A percentile compares a stretch with the other conserved stretches of the same genome.
Evolutionary conservation across 2,329 filamentous ascomycete species (phyloP).

Genomic region (Claviceps sorghi): DNA sequence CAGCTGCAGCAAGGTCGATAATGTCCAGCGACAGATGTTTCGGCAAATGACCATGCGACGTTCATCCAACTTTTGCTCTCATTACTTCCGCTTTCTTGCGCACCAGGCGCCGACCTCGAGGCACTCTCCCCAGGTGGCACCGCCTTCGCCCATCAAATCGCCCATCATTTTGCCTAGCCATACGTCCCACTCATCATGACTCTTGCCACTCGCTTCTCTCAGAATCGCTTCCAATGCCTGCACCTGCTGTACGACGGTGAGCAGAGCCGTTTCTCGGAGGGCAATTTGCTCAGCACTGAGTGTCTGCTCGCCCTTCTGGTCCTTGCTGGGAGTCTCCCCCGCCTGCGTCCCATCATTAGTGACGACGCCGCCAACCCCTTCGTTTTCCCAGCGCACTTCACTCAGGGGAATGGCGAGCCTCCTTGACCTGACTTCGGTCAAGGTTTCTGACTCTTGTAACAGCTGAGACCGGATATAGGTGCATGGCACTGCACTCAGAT

Average conservation of each 20-base stretch:
- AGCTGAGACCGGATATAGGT: slow-evolving; percentile 62
- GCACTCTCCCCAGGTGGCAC: slow-evolving; percentile 72
- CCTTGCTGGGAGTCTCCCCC: slow-evolving; percentile 37
- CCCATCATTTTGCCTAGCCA: slow-evolving; percentile 83
- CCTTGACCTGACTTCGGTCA: slow-evolving; percentile 56
- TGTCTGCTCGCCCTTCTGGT: slow-evolving; percentile 25
- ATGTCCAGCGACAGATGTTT: neutral
- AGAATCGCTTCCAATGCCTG: slow-evolving; percentile 73
- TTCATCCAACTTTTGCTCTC: neutral
- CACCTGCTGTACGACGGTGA: slow-evolving; percentile 69
- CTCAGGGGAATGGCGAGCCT: slow-evolving; percentile 77
- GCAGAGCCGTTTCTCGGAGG: slow-evolving; percentile 62
- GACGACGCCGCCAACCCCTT: slow-evolving; percentile 49
- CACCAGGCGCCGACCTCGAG: slow-evolving; percentile 78
- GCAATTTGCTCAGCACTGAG: slow-evolving; percentile 57
- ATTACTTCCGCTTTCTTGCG: slow-evolving; percentile 51
- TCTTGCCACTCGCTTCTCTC: slow-evolving; percentile 70
- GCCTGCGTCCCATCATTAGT: slow-evolving; percentile 48
- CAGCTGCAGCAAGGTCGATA: neutral
- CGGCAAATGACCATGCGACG: neutral
- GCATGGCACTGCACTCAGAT: slow-evolving; percentile 62
- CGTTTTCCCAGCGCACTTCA: slow-evolving; percentile 75
- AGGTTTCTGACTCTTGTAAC: slow-evolving; percentile 60
- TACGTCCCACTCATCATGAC: slow-evolving; percentile 79
- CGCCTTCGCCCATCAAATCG: slow-evolving; percentile 64